Conservation (phyloP, 2,329 filamentous ascomycete species). For the Penicillium olsonii region DNA sequence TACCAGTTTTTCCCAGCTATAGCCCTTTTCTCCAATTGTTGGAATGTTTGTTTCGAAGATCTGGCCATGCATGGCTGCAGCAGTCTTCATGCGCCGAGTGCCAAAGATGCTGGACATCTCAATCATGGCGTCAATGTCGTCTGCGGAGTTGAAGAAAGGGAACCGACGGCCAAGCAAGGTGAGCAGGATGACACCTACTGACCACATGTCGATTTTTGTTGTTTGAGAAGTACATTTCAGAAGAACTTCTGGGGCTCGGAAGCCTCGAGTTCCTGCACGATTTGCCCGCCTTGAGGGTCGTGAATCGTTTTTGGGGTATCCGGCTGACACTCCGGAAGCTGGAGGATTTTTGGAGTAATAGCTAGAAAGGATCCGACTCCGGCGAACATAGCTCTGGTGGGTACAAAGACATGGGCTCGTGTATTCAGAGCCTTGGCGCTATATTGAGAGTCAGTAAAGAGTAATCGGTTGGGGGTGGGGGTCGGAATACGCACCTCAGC, state of each 20-base stretch:
- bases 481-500: slow-evolving; percentile 61
- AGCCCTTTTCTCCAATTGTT: slow-evolving; percentile 81
- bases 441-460: slow-evolving; percentile 12
- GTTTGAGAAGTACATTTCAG: slow-evolving; percentile 97
- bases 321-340: slow-evolving; percentile 52
- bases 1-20: slow-evolving; percentile 88
- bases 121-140: slow-evolving; percentile 96
- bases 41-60: slow-evolving; percentile 92
- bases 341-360: slow-evolving; percentile 58
- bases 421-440: slow-evolving; percentile 58
- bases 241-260: slow-evolving; percentile 92
- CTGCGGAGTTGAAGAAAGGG: slow-evolving; percentile 98
- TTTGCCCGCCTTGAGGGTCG: slow-evolving; percentile 88
- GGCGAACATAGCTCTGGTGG: slow-evolving; percentile 63
- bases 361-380: slow-evolving; percentile 56
- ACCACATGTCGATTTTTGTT: slow-evolving; percentile 95
- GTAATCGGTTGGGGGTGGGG: background rate
- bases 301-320: slow-evolving; percentile 87
- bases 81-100: slow-evolving; percentile 76
- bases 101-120: slow-evolving; percentile 97
- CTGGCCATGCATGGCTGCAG: slow-evolving; percentile 81
- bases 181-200: slow-evolving; percentile 92
- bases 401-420: slow-evolving; percentile 71
- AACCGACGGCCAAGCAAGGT: slow-evolving; percentile 90
- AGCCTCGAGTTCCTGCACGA: slow-evolving; percentile 89